phyloP scores from a whole-genome alignment of 306 rosid genomes.

The Acacia crassicarpa region DNA sequence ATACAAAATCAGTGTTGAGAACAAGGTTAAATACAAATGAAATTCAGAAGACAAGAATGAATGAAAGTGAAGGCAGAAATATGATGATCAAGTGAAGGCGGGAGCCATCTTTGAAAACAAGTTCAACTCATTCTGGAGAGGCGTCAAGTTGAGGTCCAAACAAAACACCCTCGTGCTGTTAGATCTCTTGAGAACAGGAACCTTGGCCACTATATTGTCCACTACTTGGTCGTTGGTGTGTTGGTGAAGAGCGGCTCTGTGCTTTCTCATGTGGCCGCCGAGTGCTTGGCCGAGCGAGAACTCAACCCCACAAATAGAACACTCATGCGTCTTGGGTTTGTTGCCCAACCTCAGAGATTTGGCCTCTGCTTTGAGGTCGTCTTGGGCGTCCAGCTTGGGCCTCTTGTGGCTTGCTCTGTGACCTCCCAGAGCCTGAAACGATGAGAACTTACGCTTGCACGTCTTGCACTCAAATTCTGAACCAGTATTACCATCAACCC shows the following conservation, averaged over 20 bases:
- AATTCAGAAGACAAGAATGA: not conserved
- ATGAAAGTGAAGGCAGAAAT: not conserved
- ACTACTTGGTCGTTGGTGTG: not conserved
- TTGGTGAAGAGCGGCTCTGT: slow-evolving; percentile 31
- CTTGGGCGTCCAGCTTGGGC: slow-evolving; percentile 20
- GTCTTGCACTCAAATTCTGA: slow-evolving; percentile 70
- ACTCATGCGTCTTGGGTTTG: slow-evolving; percentile 51
- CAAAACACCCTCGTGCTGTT: slow-evolving; percentile 27
- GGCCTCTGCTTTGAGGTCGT: slow-evolving; percentile 13
- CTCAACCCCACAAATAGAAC: slow-evolving; percentile 62
- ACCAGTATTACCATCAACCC: not conserved
- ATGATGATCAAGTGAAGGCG: slow-evolving; percentile 37
- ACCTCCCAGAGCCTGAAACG: slow-evolving; percentile 89
- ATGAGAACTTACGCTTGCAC: slow-evolving; percentile 68
- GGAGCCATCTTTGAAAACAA: slow-evolving; percentile 63
- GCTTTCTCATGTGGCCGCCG: slow-evolving; percentile 89
- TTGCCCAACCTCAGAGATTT: slow-evolving; percentile 13
- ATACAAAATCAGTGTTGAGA: not conserved
- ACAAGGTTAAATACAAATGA: not conserved
- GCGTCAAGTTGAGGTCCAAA: slow-evolving; percentile 81
- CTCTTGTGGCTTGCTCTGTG: slow-evolving; percentile 82
- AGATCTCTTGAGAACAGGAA: slow-evolving; percentile 36
- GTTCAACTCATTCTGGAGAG: slow-evolving; percentile 77
- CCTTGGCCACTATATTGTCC: not conserved
- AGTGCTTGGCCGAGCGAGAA: slow-evolving; percentile 80